Evolutionary conservation across 1,139 yeast species (phyloP).

Genomic region (Hemisphaericaspora subhashii): DNA sequence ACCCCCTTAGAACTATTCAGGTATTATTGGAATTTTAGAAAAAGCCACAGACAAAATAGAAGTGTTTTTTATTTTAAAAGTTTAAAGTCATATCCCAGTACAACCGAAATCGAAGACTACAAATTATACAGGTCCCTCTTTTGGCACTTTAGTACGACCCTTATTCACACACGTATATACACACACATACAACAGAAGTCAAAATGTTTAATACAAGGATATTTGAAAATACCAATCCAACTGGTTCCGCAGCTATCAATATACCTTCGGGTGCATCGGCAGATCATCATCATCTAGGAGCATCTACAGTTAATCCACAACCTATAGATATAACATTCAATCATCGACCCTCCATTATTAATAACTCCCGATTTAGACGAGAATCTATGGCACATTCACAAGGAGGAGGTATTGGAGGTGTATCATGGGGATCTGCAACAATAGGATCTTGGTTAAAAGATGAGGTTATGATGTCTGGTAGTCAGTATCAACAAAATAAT

Average conservation of each 20-base stretch:
- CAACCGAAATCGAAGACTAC: not conserved
- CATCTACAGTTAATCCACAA: constrained; percentile 28
- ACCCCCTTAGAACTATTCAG: too few species aligned
- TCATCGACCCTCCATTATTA: constrained; percentile 42
- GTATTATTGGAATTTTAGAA: too few species aligned
- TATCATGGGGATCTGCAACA: constrained; percentile 96
- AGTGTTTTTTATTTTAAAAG: too few species aligned
- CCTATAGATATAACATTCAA: constrained; percentile 51
- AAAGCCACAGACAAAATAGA: too few species aligned
- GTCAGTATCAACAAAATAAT: constrained; percentile 3
- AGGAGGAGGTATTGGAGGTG: constrained; percentile 98
- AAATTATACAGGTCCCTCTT: too few species aligned
- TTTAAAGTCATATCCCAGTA: not conserved
- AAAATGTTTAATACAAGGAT: constrained; percentile 36
- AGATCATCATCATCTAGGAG: constrained; percentile 7
- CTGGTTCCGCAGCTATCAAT: constrained; percentile 19
- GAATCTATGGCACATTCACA: constrained; percentile 94
- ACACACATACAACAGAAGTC: constrained; percentile 1
- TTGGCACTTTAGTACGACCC: too few species aligned
- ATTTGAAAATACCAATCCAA: constrained; percentile 25
- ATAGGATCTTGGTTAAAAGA: constrained; percentile 96
- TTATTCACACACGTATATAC: too few species aligned
- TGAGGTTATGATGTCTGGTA: constrained; percentile 66
- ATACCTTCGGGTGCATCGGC: constrained; percentile 17
- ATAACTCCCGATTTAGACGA: constrained; percentile 54